These are phyloP conservation scores for Rauvolfia tetraphylla DNA, from an alignment of 257 asterid species.

Conservation along the genomic window DNA sequence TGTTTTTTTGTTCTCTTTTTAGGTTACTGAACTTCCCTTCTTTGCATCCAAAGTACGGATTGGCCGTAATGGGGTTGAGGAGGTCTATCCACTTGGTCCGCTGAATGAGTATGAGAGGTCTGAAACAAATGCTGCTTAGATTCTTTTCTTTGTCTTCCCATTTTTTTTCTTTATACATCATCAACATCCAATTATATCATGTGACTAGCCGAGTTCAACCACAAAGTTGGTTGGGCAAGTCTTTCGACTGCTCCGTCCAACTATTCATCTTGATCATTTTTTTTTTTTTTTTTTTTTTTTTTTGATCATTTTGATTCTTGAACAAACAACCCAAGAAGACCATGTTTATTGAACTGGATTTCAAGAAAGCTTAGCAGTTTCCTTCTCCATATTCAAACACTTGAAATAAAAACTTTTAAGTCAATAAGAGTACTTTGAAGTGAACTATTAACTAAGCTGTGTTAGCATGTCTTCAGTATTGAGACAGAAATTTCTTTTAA, in stretches of 20 bases:
- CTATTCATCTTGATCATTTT: not conserved
- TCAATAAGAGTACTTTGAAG: not conserved
- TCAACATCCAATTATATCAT: not conserved
- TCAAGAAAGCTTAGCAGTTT: not conserved
- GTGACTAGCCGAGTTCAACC: not conserved
- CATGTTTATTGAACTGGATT: not conserved
- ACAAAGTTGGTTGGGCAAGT: not conserved
- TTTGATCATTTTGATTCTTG: too few relatives aligned
- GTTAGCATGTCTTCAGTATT: not conserved
- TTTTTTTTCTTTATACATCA: not conserved
- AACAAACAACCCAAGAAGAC: constrained; percentile 4
- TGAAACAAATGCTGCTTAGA: not conserved
- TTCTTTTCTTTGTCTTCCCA: not conserved
- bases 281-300: too few relatives aligned
- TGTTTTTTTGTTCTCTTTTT: constrained; percentile 16
- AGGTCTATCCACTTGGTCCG: constrained; percentile 80
- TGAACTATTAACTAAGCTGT: not conserved
- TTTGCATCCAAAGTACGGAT: constrained; percentile 82
- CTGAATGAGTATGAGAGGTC: constrained; percentile 86
- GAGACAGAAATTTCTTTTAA: not conserved
- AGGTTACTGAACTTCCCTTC: constrained; percentile 98
- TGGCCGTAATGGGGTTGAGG: constrained; percentile 87
- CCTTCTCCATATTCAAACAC: not conserved
- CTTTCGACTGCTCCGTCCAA: not conserved
- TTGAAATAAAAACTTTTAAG: not conserved